A percentile compares a stretch with the other conserved stretches of the same genome.
phyloP scores from a whole-genome alignment of 148 eudicot genomes.

The Vaccinium macrocarpon region DNA sequence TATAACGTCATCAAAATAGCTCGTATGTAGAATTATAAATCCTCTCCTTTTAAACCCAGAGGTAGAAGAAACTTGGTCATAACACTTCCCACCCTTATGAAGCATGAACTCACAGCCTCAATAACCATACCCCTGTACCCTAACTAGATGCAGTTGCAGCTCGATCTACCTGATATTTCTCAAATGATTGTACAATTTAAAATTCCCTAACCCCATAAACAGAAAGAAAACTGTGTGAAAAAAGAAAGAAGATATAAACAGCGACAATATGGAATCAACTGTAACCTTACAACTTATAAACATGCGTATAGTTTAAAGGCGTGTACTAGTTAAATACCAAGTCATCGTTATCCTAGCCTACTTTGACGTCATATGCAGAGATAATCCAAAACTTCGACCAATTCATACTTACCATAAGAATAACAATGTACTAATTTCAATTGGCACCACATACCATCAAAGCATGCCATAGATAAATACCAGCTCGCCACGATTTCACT shows the following conservation, averaged over 20 bases:
- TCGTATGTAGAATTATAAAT: background rate
- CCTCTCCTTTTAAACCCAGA: background rate
- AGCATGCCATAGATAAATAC: background rate
- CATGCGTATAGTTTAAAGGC: background rate
- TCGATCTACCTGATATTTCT: background rate
- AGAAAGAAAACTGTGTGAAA: background rate
- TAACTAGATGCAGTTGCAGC: background rate
- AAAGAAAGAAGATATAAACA: background rate
- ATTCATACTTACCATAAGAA: background rate
- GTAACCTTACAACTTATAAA: background rate
- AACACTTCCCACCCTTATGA: background rate
- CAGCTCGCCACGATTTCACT: too few species aligned
- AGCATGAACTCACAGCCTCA: background rate
- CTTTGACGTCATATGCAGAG: background rate
- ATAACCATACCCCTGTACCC: background rate
- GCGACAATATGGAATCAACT: background rate
- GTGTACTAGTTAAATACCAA: background rate
- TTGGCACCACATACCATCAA: background rate
- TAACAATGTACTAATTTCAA: background rate
- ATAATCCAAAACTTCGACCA: background rate
- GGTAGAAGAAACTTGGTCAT: background rate
- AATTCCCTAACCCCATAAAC: background rate
- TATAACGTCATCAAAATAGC: background rate
- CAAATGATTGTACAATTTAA: background rate
- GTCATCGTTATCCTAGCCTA: background rate